Evolutionary conservation across 495 filamentous ascomycete genomes (phyloP).

Genomic region (Hypoxylon cercidicola): DNA sequence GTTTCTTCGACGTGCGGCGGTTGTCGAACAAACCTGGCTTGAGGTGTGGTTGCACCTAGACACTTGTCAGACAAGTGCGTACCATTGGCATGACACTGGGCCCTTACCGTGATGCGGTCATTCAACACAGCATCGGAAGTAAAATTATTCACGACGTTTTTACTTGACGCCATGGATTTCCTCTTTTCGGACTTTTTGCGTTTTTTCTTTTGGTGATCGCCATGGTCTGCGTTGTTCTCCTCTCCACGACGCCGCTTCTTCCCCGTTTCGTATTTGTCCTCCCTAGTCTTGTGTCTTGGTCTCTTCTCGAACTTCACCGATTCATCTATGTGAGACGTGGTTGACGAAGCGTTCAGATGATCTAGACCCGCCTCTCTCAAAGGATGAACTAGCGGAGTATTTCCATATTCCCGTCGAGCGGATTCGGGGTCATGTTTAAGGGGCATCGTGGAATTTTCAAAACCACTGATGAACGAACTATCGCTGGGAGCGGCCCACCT

Average conservation of each 20-base stretch:
- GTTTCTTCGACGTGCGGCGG: slow-evolving; percentile 70
- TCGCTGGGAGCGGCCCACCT: slow-evolving; percentile 26
- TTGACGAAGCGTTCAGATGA: slow-evolving; percentile 29
- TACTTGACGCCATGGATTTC: slow-evolving; percentile 47
- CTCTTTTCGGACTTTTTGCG: slow-evolving; percentile 50
- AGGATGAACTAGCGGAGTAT: slow-evolving; percentile 1
- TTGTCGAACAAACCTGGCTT: slow-evolving; percentile 76
- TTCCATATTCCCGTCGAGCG: slow-evolving; percentile 15
- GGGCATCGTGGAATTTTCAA: slow-evolving; percentile 31
- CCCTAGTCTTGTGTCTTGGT: slow-evolving; percentile 69
- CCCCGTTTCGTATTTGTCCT: slow-evolving; percentile 65
- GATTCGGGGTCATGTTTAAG: slow-evolving; percentile 18
- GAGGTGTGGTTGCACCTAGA: slow-evolving; percentile 65
- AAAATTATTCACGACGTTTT: slow-evolving; percentile 70
- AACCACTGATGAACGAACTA: slow-evolving; percentile 42
- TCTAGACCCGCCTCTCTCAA: slow-evolving; percentile 16
- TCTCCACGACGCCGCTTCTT: slow-evolving; percentile 52
- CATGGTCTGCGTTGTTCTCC: slow-evolving; percentile 36
- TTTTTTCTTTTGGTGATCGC: slow-evolving; percentile 43
- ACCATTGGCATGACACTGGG: not conserved
- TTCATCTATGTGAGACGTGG: slow-evolving; percentile 16
- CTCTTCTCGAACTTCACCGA: slow-evolving; percentile 62
- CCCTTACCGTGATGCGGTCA: slow-evolving; percentile 70
- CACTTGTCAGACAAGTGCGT: slow-evolving; percentile 42
- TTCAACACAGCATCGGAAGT: slow-evolving; percentile 69